phyloP scores from a whole-genome alignment of 768 basidiomycete species.

The Austroboletus eburneus region DNA sequence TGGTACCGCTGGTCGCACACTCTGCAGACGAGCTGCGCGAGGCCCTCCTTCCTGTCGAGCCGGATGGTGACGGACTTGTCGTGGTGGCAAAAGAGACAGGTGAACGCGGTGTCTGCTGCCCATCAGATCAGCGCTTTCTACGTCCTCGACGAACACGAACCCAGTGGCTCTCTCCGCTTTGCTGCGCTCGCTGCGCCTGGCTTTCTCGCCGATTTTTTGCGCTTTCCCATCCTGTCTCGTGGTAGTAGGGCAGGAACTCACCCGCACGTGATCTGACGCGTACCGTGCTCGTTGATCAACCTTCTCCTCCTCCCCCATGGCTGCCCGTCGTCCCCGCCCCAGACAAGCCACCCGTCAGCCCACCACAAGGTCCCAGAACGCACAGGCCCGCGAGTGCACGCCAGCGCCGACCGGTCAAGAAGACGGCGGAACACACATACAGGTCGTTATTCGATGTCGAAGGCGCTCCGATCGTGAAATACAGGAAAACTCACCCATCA shows the following conservation, averaged over 20 bases:
- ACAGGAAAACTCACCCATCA: constrained; percentile 81
- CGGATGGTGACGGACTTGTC: constrained; percentile 85
- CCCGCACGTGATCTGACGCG: constrained; percentile 34
- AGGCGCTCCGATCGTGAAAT: constrained; percentile 83
- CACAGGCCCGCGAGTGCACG: too few species aligned
- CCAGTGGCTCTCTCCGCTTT: constrained; percentile 66
- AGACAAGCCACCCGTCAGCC: constrained; percentile 37
- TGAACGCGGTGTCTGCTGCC: constrained; percentile 70
- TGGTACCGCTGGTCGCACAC: constrained; percentile 86
- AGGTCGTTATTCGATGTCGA: constrained; percentile 89
- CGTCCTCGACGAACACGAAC: constrained; percentile 34
- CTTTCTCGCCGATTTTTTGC: constrained; percentile 86
- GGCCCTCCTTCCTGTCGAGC: constrained; percentile 79
- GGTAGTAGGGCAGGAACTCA: neutral
- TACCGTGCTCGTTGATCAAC: constrained; percentile 15
- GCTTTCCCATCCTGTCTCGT: constrained; percentile 67
- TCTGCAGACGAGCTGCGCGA: constrained; percentile 76
- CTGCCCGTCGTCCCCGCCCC: constrained; percentile 57
- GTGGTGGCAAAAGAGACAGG: constrained; percentile 87
- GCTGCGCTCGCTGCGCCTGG: constrained; percentile 61
- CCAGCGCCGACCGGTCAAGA: constrained; percentile 28
- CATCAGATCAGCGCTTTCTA: constrained; percentile 2
- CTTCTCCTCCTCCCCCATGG: constrained; percentile 52
- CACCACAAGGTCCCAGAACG: too few species aligned
- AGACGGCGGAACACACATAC: constrained; percentile 80